Evolutionary conservation across 2,329 filamentous ascomycete genomes (phyloP), one percentile per base, ranked within the genome.

Genomic region (Dactylellina parvicollis): DNA sequence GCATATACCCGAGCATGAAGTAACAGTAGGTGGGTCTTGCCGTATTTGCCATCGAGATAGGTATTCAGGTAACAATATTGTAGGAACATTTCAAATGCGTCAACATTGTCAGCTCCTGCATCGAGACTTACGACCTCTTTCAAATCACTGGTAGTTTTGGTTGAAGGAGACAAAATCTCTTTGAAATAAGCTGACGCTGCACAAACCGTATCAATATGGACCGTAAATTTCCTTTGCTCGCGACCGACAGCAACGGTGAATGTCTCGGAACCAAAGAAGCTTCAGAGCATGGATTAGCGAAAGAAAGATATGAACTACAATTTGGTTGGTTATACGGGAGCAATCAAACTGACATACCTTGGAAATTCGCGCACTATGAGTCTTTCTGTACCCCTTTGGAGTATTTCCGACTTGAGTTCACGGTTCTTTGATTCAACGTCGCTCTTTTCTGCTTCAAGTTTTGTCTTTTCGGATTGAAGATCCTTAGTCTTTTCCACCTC

Each of bases 1-100:
- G 42, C 49, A 32, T 62, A 70, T 14, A 70, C 65, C n/a, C 44
- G 49, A 20, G 65, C 40, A 30, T 70, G 65, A 28, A 62, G 56
- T 44, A 64, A 40, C 2, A 64, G 44, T 8, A 20, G n/a, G 24
- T 14, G n/a, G n/a, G 32, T 26, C n/a, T 42, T 18, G 16, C 42
- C 24, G 34, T 47, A 30, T 46, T 46, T 44, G 20, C 40, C 38
- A 16, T 59, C 40, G 22, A 59, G 26, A 24, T 70, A 70, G 5
- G 47, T 62, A 18, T 36, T 40, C 18, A 70, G 9, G 22, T 70
- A 62, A 20, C 65, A 70, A 14, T 70, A 62, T 22, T 70, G 56
- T 12, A 70, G 20, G 20, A 70, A 70, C 28, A 49, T 57, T 12
- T 62, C 22, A 20, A 70, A 62, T 4, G 65, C 56, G 12, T 70